Conservation (phyloP, 495 filamentous ascomycete genomes). For the Mycothermus thermophilus region DNA sequence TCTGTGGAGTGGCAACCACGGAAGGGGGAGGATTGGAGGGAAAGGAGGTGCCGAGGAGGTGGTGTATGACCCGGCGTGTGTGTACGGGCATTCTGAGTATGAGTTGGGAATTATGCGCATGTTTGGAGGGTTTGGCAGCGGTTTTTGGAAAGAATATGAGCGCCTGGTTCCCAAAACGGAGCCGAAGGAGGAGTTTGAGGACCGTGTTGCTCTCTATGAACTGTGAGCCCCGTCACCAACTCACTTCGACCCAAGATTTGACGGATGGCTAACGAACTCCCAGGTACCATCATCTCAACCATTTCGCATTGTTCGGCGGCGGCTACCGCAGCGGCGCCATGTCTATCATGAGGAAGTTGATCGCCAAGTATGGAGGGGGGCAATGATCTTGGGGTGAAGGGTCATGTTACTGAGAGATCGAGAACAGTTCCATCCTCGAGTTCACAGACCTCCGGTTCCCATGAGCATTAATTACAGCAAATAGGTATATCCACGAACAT, state of each 20-base stretch:
- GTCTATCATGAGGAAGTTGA: slow-evolving; percentile 57
- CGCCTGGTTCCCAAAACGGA: slow-evolving; percentile 59
- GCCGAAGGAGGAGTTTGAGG: slow-evolving; percentile 71
- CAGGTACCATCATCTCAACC: slow-evolving; percentile 85
- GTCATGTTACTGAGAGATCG: no score
- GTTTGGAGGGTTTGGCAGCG: slow-evolving; percentile 76
- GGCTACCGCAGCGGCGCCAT: slow-evolving; percentile 61
- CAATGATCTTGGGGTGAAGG: no score
- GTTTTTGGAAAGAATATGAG: slow-evolving; percentile 68
- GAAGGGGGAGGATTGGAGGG: slow-evolving; percentile 46
- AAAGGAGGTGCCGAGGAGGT: slow-evolving; percentile 55
- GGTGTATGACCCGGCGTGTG: slow-evolving; percentile 66
- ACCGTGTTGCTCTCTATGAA: slow-evolving; percentile 67
- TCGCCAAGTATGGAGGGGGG: slow-evolving; percentile 55
- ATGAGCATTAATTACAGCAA: no score
- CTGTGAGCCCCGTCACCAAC: slow-evolving; percentile 41
- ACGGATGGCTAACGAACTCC: slow-evolving; percentile 1
- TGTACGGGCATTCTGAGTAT: slow-evolving; percentile 79
- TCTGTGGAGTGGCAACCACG: slow-evolving; percentile 79
- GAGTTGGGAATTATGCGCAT: slow-evolving; percentile 90
- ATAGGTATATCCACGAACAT: no score
- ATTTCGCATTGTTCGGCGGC: slow-evolving; percentile 70
- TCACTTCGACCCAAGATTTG: neutral
- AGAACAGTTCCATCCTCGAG: no score
- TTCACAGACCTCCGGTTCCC: no score